These are phyloP conservation scores for Boletus reticulatus DNA, from an alignment of 768 basidiomycete genomes.

Conservation along the genomic window DNA sequence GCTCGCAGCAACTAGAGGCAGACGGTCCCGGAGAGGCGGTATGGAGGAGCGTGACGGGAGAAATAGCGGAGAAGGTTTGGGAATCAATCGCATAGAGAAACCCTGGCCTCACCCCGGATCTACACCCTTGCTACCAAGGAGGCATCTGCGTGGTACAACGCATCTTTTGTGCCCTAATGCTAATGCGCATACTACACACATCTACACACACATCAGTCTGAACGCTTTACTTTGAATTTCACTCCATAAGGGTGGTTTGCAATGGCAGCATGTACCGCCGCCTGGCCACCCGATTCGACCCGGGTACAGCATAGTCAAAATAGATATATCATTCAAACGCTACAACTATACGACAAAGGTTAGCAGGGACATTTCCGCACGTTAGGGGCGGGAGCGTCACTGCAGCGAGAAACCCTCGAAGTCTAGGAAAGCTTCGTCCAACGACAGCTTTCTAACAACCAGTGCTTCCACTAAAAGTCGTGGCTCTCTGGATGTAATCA, in stretches of 20 bases:
- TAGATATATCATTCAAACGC: neutral
- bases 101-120: too few species aligned
- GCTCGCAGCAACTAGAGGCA: slow-evolving; percentile 7
- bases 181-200: too few species aligned
- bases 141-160: too few species aligned
- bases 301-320: neutral
- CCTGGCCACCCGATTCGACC: too few species aligned
- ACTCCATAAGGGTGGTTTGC: too few species aligned
- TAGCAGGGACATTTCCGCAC: neutral
- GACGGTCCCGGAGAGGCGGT: slow-evolving; percentile 29
- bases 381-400: slow-evolving; percentile 4
- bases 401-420: slow-evolving; percentile 56
- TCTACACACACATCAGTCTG: too few species aligned
- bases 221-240: too few species aligned
- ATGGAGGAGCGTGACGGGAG: slow-evolving; percentile 34
- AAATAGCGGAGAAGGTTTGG: slow-evolving; percentile 31
- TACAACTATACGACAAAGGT: neutral
- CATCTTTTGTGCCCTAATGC: too few species aligned
- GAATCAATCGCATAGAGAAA: slow-evolving; percentile 13
- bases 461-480: slow-evolving; percentile 80
- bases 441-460: slow-evolving; percentile 72
- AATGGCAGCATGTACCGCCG: too few species aligned
- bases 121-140: neutral
- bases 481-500: slow-evolving; percentile 30
- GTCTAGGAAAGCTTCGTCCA: slow-evolving; percentile 76